Base-by-base conservation (phyloP, 2,329 filamentous ascomycete species). In the Colletotrichum cuscutae region DNA sequence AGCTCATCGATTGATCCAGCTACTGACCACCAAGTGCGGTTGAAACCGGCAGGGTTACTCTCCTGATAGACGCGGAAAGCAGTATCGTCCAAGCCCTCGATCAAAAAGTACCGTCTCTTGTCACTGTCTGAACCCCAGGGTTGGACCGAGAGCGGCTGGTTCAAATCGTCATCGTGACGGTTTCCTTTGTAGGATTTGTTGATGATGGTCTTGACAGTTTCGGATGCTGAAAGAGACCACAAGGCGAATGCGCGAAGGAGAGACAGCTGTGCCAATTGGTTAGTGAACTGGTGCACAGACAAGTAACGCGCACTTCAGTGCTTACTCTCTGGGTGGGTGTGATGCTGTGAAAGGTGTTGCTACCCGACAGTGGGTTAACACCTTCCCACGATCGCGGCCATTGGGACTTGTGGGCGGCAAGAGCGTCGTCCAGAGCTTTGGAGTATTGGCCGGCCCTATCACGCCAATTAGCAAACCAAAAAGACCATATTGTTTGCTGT, bases 21-120 rank as follows among this genome's bases (percentile, higher is more conserved):
- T 54, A 98, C 92, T 79, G 93, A 98, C 89, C 94, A 95, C 97
- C 97, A 99, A 28, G 94, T 95, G 74, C 91, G 84, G 74, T 92
- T 92, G 58, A 93, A 89, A 37, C 92, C 89, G 5, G 91, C 91
- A 13, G 94, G 93, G 78, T 97, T 97, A 83, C 94, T 96, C 83
- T 99, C 97, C 65, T 97, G 90, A 82, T 99, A 99, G 57, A 99
- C 90, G 75, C 97, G 91, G 82, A 99, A 99, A 74, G 93, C 90
- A 4, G 96, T 98, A 82, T 99, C 95, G 77, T 98, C 96, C 76
- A 94, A 90, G 13, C 97, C 97, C 83, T 99, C 97, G 74, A 99
- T 90, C 60, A 99, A 87, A 86, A 93, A 99, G 83, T 98, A 99
- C 72, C 95, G 92, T 68, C 97, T 92, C 86, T 97, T 97, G 77